Base-by-base conservation (phyloP, 2,329 filamentous ascomycete genomes). In the Paecilomyces sp. region DNA sequence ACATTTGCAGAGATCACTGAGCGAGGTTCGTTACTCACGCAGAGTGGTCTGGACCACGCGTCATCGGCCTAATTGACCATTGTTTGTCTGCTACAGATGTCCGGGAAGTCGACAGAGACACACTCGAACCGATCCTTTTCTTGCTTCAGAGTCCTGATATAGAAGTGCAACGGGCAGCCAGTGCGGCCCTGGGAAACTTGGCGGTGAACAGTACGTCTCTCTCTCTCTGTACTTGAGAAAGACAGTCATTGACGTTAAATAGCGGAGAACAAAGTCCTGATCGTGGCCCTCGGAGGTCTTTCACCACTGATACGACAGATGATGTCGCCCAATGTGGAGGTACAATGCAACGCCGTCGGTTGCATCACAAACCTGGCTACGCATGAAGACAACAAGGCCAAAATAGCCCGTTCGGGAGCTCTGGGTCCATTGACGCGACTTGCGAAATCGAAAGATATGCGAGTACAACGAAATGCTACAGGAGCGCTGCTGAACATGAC, bases 1-100 rank as follows among this genome's bases (percentile, higher is more conserved):
- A 99, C 94, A 2, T 99, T 99, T 82, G 94, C 94, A 62, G 94
- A 99, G 76, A 99, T 99, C 67, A 99, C 94, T 47, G 94, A 99
- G 78, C 81, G 93, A 91, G 93, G 94, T 97, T 67, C 57, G 74
- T 67, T 53, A 51, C 31, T 52, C 36, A 28, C 13, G n/a, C 24
- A 11, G 12, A 30, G 13, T 50, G 5, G n/a, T 24, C 47, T 57
- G 31, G 18, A 11, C 22, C 57, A 8, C 25, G 30, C 52, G 25
- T 25, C n/a, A 25, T 51, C 59, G 53, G 56, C 56, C 58, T 8
- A 41, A 47, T 22, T 47, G 41, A 47, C 41, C 53, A 55, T 36
- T 52, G 55, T 25, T 56, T 31, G 63, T 60, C 56, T 50, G 33
- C 55, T 57, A 41, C 66, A 97, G 94, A 99, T 89, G 94, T 97